Percentiles rank a stretch among this genome's conserved stretches.
phyloP scores from a whole-genome alignment of 139 green algal genomes.

The Deuterostichococcus epilithicus region DNA sequence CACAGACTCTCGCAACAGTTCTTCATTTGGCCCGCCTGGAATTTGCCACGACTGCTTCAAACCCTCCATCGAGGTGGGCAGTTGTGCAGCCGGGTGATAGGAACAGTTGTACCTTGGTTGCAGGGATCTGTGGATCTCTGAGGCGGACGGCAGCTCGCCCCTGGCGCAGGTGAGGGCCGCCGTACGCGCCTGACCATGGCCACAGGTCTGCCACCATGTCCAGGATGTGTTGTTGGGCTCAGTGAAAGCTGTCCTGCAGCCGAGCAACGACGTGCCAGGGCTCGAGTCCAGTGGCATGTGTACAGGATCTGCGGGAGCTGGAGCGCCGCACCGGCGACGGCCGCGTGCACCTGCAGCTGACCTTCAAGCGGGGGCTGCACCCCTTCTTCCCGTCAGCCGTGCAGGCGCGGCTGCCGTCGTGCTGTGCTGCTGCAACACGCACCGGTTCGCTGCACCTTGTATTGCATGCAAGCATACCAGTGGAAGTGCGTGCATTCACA shows the following conservation, averaged over 20 bases:
- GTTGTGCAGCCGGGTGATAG: no score
- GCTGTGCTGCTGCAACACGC: no score
- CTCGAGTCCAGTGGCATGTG: neutral
- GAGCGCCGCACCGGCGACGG: conserved; percentile 39
- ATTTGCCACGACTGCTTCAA: neutral
- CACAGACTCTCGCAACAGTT: neutral
- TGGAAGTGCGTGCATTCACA: no score
- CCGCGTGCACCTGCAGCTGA: conserved; percentile 59
- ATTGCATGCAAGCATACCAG: no score
- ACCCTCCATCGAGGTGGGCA: no score
- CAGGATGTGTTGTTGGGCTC: neutral
- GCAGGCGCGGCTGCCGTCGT: no score
- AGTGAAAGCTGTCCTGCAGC: neutral
- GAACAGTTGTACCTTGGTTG: neutral
- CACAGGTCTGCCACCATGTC: neutral
- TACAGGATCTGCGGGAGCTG: conserved; percentile 58
- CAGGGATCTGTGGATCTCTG: neutral
- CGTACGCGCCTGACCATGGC: neutral
- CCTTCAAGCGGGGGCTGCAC: conserved; percentile 81
- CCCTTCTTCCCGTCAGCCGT: conserved; percentile 79
- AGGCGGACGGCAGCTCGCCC: neutral
- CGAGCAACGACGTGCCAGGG: neutral
- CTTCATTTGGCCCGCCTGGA: neutral
- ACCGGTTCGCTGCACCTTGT: no score
- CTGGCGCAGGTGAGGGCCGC: neutral